A percentile compares a stretch with the other conserved stretches of the same genome.
These are phyloP conservation scores for Camelina neglecta DNA, from an alignment of 345 rosid species.

Conservation along the genomic window DNA sequence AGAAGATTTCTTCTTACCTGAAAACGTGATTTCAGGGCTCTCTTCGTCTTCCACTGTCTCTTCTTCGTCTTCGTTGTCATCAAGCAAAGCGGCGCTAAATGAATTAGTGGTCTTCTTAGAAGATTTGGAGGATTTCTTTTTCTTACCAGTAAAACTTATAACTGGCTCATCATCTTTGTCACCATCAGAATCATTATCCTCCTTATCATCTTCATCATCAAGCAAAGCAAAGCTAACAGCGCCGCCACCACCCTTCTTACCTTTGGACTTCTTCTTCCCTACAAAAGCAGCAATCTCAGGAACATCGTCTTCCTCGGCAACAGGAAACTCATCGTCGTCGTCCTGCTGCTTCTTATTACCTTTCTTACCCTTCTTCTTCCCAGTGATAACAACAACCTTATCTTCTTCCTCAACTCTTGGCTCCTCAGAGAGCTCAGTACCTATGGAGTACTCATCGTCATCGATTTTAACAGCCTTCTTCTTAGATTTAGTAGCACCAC, in stretches of 20 bases:
- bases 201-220: constrained; percentile 44
- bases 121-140: constrained; percentile 78
- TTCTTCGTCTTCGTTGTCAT: constrained; percentile 47
- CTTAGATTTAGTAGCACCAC: constrained; percentile 56
- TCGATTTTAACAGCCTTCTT: constrained; percentile 69
- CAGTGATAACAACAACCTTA: constrained; percentile 45
- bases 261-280: constrained; percentile 62
- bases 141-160: constrained; percentile 57
- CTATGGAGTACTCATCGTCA: constrained; percentile 79
- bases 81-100: constrained; percentile 61
- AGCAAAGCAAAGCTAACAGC: constrained; percentile 57
- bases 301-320: constrained; percentile 47
- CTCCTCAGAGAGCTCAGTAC: constrained; percentile 65
- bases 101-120: constrained; percentile 58
- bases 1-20: constrained; percentile 76
- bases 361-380: constrained; percentile 74
- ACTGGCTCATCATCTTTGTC: constrained; percentile 52
- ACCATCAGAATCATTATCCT: constrained; percentile 49
- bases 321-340: constrained; percentile 49
- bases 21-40: constrained; percentile 47
- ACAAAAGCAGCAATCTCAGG: constrained; percentile 44
- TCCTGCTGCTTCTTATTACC: constrained; percentile 53
- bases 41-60: constrained; percentile 57
- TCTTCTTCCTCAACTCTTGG: constrained; percentile 55
- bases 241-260: constrained; percentile 30